phyloP scores from a whole-genome alignment of 2,329 filamentous ascomycete species.

The Apiospora sp. region DNA sequence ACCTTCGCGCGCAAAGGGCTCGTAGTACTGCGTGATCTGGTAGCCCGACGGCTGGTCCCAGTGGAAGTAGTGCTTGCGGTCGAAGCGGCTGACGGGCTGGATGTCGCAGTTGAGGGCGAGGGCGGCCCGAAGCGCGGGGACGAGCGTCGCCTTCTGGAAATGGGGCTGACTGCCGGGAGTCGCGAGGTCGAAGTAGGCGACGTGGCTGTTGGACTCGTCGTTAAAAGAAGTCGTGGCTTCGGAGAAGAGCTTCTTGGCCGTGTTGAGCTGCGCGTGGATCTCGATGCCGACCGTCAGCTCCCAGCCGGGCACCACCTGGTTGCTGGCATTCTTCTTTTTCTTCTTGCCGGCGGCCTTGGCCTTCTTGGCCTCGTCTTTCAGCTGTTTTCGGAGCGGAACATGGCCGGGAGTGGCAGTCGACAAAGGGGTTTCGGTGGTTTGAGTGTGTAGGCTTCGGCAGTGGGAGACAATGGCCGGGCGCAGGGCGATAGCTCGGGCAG shows the following conservation, averaged over 20 bases:
- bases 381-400: slow-evolving; percentile 72
- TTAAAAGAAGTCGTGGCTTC: slow-evolving; percentile 69
- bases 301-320: slow-evolving; percentile 74
- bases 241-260: slow-evolving; percentile 88
- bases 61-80: slow-evolving; percentile 98
- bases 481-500: not conserved
- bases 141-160: slow-evolving; percentile 82
- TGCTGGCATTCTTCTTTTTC: slow-evolving; percentile 54
- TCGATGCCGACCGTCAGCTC: slow-evolving; percentile 96
- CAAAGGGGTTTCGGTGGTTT: slow-evolving; percentile 32
- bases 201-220: slow-evolving; percentile 82
- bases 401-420: slow-evolving; percentile 29
- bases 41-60: slow-evolving; percentile 97
- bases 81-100: slow-evolving; percentile 81
- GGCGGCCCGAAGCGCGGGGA: slow-evolving; percentile 91
- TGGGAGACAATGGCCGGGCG: slow-evolving; percentile 24
- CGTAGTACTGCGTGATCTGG: slow-evolving; percentile 97
- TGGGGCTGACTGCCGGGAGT: slow-evolving; percentile 88
- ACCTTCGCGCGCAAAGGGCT: slow-evolving; percentile 75
- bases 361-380: slow-evolving; percentile 72
- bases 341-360: slow-evolving; percentile 53
- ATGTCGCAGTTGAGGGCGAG: slow-evolving; percentile 83
- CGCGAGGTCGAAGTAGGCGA: slow-evolving; percentile 87
- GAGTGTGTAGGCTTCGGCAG: slow-evolving; percentile 44
- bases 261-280: slow-evolving; percentile 96